Percentiles rank a stretch among this genome's conserved stretches.
These are phyloP conservation scores for Boletus semigastroideus DNA, from an alignment of 1,284 basidiomycete species.

Conservation along the genomic window DNA sequence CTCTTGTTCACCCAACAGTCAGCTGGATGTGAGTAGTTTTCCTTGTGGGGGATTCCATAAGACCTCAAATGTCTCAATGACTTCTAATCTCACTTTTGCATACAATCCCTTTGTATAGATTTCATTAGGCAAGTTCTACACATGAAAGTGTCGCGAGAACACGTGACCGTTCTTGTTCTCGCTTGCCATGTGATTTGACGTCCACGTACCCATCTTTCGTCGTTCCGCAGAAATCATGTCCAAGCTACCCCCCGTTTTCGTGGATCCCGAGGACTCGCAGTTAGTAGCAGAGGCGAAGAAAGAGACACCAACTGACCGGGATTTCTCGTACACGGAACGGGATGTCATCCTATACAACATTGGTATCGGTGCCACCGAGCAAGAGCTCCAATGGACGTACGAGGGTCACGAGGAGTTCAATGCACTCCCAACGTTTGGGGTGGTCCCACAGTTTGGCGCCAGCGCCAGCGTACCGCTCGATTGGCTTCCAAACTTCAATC, in stretches of 20 bases:
- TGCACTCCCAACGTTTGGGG: constrained; percentile 91
- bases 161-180: neutral
- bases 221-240: constrained; percentile 19
- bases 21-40: no score
- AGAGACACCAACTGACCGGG: constrained; percentile 49
- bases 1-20: no score
- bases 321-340: constrained; percentile 81
- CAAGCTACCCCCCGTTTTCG: constrained; percentile 49
- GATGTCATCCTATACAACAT: constrained; percentile 97
- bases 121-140: no score
- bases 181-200: no score
- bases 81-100: no score
- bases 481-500: constrained; percentile 94
- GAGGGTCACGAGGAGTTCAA: constrained; percentile 88
- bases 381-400: constrained; percentile 90
- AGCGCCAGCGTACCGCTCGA: constrained; percentile 67
- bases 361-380: constrained; percentile 92
- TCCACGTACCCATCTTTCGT: neutral
- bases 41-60: no score
- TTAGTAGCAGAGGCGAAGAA: constrained; percentile 85
- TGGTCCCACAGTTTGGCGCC: constrained; percentile 89
- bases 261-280: constrained; percentile 83
- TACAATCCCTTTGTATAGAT: no score
- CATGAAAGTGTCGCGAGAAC: neutral
- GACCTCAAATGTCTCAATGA: no score